Base-by-base conservation (phyloP, 1,284 basidiomycete species). In the Afroboletus lepidellus region DNA sequence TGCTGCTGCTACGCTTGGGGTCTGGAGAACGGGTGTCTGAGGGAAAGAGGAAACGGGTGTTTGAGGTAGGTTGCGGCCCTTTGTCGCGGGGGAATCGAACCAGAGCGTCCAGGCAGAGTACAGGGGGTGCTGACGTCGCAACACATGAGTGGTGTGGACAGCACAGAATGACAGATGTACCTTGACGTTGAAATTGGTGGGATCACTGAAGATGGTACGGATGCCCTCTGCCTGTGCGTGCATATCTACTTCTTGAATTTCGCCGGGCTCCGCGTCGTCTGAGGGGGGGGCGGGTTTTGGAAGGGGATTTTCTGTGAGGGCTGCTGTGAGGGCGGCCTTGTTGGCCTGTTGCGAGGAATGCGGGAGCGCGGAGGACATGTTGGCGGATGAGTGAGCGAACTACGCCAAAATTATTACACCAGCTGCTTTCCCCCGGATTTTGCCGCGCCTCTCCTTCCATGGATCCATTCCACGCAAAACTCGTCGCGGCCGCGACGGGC, bases 81-180 rank as follows among this genome's bases (percentile, higher is more conserved):
- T 96, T 44, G 91, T 92, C 44, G 84, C 80, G 3, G 92, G 92
- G 44, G 94, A 95, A 70, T 97, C 94, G 69, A 96, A 98, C 92
- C 92, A 97, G 41, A 98, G 84, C 7, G 93, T 97, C 94, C 94
- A 97, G n/a, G 87, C 77, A 30, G 93, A 92, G 72, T 84, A 95
- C 33, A 96, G 82, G 23, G 93, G 93, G 67, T 96, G 93, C 92
- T 94, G 64, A 53, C 12, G 24, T 45, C 24, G 29, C 47, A 27
- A 52, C 18, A 49, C 39, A 41, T 60, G 44, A 61, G 57, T 25
- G 41, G 37, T 42, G 24, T 41, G 9, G 3, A 15, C 2, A 12
- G 24, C 12, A 23, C 5, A 21, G 37, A 48, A 41, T 54, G 32
- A 39, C 41, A 46, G 42, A 67, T 75, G 49, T 58, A 91, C 91